These are phyloP conservation scores for Penicillium corylophilum DNA, from an alignment of 2,329 filamentous ascomycete species.

Conservation along the genomic window DNA sequence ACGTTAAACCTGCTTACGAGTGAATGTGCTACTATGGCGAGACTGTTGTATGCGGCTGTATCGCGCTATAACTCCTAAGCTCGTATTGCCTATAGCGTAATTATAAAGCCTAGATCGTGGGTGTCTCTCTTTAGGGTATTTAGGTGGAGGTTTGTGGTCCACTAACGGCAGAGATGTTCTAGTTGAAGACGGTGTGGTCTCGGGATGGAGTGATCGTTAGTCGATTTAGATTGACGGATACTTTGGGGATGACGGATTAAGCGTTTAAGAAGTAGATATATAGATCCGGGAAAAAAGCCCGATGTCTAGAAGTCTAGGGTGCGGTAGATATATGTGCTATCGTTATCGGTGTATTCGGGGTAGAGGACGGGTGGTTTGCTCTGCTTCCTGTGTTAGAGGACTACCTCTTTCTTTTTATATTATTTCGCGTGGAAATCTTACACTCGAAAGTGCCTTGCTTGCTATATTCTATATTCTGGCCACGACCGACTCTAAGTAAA, in stretches of 20 bases:
- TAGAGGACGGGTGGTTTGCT: neutral
- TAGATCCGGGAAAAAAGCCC: constrained; percentile 10
- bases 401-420: too few relatives aligned
- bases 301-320: constrained; percentile 10
- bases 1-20: constrained; percentile 40
- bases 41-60: constrained; percentile 28
- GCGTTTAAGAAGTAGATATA: constrained; percentile 6
- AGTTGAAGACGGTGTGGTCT: constrained; percentile 15
- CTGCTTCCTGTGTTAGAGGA: too few relatives aligned
- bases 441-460: too few relatives aligned
- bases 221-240: too few relatives aligned
- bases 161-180: constrained; percentile 40
- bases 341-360: constrained; percentile 1
- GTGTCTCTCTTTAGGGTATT: constrained; percentile 50
- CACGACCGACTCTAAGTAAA: too few relatives aligned
- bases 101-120: constrained; percentile 57
- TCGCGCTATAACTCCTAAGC: constrained; percentile 50
- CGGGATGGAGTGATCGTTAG: neutral
- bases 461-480: too few relatives aligned
- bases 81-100: constrained; percentile 48
- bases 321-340: neutral
- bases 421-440: too few relatives aligned
- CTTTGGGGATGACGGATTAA: too few relatives aligned
- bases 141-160: constrained; percentile 40
- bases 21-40: constrained; percentile 38